phyloP scores from a whole-genome alignment of 805 yeast genomes.

The Saccharomyces kudriavzevii region DNA sequence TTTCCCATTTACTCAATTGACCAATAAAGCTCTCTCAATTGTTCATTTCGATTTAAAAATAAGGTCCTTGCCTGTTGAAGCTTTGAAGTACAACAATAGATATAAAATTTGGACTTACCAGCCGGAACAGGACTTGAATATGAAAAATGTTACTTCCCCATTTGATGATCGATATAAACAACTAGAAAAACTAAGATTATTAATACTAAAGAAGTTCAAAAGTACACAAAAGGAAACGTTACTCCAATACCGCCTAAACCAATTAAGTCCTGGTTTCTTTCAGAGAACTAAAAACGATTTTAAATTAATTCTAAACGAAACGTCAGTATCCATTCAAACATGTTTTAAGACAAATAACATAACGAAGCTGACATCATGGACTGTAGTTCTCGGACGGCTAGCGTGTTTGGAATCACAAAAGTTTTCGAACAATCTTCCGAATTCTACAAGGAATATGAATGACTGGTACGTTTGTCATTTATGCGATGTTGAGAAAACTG shows the following conservation, averaged over 20 bases:
- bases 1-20: slow-evolving; percentile 5
- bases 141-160: slow-evolving; percentile 4
- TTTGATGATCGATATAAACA: slow-evolving; percentile 14
- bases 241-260: slow-evolving; percentile 6
- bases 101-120: slow-evolving; percentile 8
- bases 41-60: slow-evolving; percentile 19
- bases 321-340: slow-evolving; percentile 9
- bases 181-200: slow-evolving; percentile 16
- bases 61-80: slow-evolving; percentile 3
- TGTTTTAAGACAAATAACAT: slow-evolving; percentile 14
- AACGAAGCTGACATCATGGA: slow-evolving; percentile 12
- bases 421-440: background rate
- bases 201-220: slow-evolving; percentile 7
- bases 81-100: slow-evolving; percentile 5
- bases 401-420: slow-evolving; percentile 16
- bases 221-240: background rate
- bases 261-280: slow-evolving; percentile 9
- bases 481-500: slow-evolving; percentile 17
- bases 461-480: slow-evolving; percentile 12
- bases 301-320: slow-evolving; percentile 9
- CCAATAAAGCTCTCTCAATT: slow-evolving; percentile 15
- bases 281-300: slow-evolving; percentile 2
- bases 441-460: background rate
- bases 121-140: background rate
- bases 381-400: slow-evolving; percentile 15